These are phyloP conservation scores for Climacium dendroides DNA, from an alignment of 225 moss, liverwort and hornwort genomes.

Conservation along the genomic window DNA sequence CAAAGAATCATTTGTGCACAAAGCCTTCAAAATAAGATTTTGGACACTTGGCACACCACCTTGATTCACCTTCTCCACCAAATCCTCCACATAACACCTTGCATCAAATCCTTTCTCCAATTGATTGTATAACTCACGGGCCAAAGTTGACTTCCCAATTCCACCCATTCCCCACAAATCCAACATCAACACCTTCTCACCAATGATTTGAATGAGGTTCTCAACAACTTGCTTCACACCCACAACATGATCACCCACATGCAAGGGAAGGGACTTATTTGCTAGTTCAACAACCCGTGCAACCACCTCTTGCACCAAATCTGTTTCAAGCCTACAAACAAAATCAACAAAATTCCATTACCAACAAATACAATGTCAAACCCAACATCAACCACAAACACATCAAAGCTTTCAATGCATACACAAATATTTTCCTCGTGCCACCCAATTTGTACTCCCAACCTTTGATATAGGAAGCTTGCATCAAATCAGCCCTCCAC, in stretches of 20 bases:
- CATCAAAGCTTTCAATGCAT: fast-evolving
- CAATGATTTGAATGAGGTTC: fast-evolving
- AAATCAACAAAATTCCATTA: neutral
- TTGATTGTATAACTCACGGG: neutral
- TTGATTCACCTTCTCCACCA: neutral
- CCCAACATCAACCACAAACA: fast-evolving
- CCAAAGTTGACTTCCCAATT: neutral
- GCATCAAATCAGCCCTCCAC: neutral
- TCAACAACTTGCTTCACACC: neutral
- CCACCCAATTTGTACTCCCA: neutral
- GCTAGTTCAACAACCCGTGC: neutral
- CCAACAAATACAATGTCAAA: too few species aligned
- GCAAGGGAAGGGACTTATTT: neutral
- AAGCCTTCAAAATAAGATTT: neutral
- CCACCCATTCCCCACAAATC: neutral
- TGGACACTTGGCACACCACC: neutral
- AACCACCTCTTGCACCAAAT: neutral
- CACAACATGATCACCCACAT: neutral
- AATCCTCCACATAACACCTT: neutral
- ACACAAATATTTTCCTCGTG: fast-evolving
- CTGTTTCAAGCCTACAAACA: neutral
- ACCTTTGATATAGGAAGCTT: fast-evolving
- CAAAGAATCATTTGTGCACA: neutral
- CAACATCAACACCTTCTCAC: neutral
- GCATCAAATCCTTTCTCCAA: neutral